Evolutionary conservation across 495 filamentous ascomycete species (phyloP), one percentile per base, ranked within the genome.

Genomic region (Penicillium silybi): DNA sequence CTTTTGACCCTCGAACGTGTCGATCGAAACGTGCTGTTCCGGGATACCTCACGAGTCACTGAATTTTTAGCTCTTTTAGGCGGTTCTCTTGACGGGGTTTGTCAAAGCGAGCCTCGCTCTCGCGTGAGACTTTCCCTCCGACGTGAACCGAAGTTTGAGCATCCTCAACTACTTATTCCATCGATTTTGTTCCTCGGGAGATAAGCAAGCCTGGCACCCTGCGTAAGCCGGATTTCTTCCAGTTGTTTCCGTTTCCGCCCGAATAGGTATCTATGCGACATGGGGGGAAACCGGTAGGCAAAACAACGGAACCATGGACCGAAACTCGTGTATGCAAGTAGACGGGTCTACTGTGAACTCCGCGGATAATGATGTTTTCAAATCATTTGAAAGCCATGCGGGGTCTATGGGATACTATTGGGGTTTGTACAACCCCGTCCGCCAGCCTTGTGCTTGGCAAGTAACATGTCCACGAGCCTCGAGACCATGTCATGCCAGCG

Each of bases 11-110:
- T 46, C 18, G 13, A n/a, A 26, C 19, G 23, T 16, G 49, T 16
- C 37, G 43, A 52, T 52, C 50, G n/a, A 8, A 46, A 52, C 49
- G 25, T 46, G 50, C 32, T 35, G n/a, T 11, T 8, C 42, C 32
- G 37, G 19, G 25, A 25, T 46, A 16, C 43, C 2, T 7, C 35
- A 20, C 18, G 27, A 52, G 25, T 42, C 43, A 52, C 23, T 20
- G 18, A 25, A 6, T 38, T 16, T 38, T 38, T 38, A 18, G 35
- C 35, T 16, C 15, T 5, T 38, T 18, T 4, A n/a, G n/a, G n/a
- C n/a, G n/a, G n/a, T 35, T n/a, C 35, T 15, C 4, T 46, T 35
- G 15, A 23, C 15, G 44, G n/a, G 8, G 15, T 23, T 26, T 26
- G 11, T 27, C n/a, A 32, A 46, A 29, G 11, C 16, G 32, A n/a